Evolutionary conservation across 2,329 filamentous ascomycete species (phyloP).

Genomic region (Fusarium fujikuroi): DNA sequence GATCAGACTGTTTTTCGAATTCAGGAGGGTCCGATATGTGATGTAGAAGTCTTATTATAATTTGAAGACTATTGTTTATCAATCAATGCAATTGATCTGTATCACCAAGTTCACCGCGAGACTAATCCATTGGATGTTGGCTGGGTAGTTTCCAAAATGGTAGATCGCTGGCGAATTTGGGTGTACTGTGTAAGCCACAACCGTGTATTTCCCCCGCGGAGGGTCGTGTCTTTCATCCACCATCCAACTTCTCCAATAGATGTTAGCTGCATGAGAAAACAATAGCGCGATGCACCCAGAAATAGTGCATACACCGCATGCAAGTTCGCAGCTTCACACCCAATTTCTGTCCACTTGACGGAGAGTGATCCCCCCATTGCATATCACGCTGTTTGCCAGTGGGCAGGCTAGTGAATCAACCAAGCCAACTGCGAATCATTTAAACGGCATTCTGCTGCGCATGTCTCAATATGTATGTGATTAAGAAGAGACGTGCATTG

Average conservation of each 20-base stretch:
- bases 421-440: not conserved
- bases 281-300: slow-evolving; percentile 4
- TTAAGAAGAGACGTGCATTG: not conserved
- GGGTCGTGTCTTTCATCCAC: not conserved
- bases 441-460: not conserved
- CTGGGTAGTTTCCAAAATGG: not conserved
- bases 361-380: not conserved
- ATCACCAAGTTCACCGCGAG: not conserved
- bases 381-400: not conserved
- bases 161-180: not conserved
- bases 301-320: not conserved
- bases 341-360: not conserved
- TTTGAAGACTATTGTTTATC: not conserved
- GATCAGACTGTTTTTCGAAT: not conserved
- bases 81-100: not conserved
- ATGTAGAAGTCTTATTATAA: not conserved
- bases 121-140: not conserved
- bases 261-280: slow-evolving; percentile 20
- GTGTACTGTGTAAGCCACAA: not conserved
- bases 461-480: slow-evolving; percentile 3
- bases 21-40: not conserved
- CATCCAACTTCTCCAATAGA: not conserved
- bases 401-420: not conserved
- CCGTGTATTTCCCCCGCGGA: not conserved
- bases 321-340: not conserved